Evolutionary conservation across 2,329 filamentous ascomycete species (phyloP).

Genomic region (Fusarium duplospermum): DNA sequence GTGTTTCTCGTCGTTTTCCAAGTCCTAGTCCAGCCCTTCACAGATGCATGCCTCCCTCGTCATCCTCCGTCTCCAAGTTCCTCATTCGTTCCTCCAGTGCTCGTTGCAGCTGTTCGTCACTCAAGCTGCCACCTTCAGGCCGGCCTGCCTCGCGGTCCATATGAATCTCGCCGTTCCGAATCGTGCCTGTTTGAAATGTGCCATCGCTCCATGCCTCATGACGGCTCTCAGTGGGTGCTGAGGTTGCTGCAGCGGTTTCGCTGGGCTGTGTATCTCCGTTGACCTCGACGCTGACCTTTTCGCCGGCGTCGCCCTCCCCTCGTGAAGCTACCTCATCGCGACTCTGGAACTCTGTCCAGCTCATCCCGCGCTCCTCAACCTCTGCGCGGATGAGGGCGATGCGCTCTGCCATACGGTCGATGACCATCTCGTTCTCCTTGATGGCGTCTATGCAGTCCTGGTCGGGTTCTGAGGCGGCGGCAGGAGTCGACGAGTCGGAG

Average conservation of each 20-base stretch:
- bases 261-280: conserved; percentile 31
- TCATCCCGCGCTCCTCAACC: conserved; percentile 68
- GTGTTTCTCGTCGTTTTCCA: conserved; percentile 5
- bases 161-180: conserved; percentile 62
- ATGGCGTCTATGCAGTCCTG: conserved; percentile 80
- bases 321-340: conserved; percentile 56
- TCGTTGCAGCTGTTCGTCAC: conserved; percentile 69
- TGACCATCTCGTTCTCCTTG: conserved; percentile 76
- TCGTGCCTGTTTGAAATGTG: conserved; percentile 70
- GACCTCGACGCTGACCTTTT: conserved; percentile 15
- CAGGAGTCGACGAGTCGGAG: conserved; percentile 19
- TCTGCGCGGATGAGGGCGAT: conserved; percentile 73
- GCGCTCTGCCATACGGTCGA: conserved; percentile 74
- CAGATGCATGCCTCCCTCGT: conserved; percentile 72
- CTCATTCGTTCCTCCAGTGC: conserved; percentile 67
- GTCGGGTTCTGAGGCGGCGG: conserved; percentile 58
- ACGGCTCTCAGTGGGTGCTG: conserved; percentile 13
- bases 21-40: conserved; percentile 45
- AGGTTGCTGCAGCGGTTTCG: background rate
- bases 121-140: conserved; percentile 59
- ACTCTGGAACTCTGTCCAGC: conserved; percentile 68
- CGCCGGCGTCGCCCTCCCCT: conserved; percentile 32
- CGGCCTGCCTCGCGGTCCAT: conserved; percentile 51
- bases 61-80: conserved; percentile 54
- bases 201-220: conserved; percentile 70